A percentile compares a stretch with the other conserved stretches of the same genome.
Evolutionary conservation across 169 alveolate genomes (phyloP).

Genomic region (Condylostoma magnum): DNA sequence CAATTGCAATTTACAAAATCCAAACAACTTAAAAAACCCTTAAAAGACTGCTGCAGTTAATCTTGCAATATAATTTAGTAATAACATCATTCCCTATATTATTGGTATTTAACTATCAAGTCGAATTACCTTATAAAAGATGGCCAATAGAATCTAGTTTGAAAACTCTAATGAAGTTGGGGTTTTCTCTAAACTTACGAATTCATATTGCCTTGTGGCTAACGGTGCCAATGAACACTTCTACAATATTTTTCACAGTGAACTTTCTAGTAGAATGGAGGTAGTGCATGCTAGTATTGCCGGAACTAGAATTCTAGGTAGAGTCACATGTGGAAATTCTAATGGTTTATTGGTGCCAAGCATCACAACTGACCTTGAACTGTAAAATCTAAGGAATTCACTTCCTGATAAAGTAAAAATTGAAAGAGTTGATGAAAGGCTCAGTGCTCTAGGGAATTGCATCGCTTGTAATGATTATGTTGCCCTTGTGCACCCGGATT

Average conservation of each 20-base stretch:
- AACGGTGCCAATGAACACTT: slow-evolving; percentile 96
- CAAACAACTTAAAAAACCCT: too few species aligned
- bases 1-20: too few species aligned
- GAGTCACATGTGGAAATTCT: slow-evolving; percentile 93
- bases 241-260: slow-evolving; percentile 95
- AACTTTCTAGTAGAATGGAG: slow-evolving; percentile 93
- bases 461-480: slow-evolving; percentile 98
- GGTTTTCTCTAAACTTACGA: slow-evolving; percentile 96
- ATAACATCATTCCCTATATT: too few species aligned
- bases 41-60: too few species aligned
- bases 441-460: slow-evolving; percentile 97
- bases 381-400: slow-evolving; percentile 94
- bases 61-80: too few species aligned
- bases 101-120: too few species aligned
- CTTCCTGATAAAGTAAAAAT: slow-evolving; percentile 95
- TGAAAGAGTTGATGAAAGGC: slow-evolving; percentile 97
- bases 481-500: slow-evolving; percentile 96
- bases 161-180: slow-evolving; percentile 98
- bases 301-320: slow-evolving; percentile 96
- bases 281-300: slow-evolving; percentile 95
- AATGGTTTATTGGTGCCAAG: slow-evolving; percentile 97
- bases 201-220: slow-evolving; percentile 93
- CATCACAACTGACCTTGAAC: slow-evolving; percentile 96
- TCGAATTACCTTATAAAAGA: too few species aligned
- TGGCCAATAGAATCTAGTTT: slow-evolving; percentile 79